These are phyloP conservation scores for Blastobotrys persicus DNA, from an alignment of 1,139 yeast species.

Conservation along the genomic window DNA sequence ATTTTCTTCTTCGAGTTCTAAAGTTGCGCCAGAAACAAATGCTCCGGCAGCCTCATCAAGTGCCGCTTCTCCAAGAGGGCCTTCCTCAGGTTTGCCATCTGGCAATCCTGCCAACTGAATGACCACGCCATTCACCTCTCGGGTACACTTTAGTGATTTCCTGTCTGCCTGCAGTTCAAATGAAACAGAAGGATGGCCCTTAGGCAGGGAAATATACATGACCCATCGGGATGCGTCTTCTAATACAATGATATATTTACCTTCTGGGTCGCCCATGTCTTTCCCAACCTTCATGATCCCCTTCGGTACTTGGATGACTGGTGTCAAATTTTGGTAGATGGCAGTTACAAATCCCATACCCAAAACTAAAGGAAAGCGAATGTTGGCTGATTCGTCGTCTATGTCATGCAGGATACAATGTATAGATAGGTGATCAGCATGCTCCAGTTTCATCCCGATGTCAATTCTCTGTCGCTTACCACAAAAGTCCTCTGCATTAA, in stretches of 20 bases:
- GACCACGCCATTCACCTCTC: conserved; percentile 46
- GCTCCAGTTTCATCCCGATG: conserved; percentile 22
- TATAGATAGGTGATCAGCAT: conserved; percentile 43
- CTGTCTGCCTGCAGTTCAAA: neutral
- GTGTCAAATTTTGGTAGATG: conserved; percentile 60
- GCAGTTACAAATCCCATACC: conserved; percentile 79
- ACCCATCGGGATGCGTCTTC: conserved; percentile 55
- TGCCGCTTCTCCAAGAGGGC: conserved; percentile 16
- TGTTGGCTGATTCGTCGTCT: conserved; percentile 53
- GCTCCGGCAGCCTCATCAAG: conserved; percentile 51
- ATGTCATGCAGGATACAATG: conserved; percentile 27
- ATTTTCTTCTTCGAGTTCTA: conserved; percentile 37
- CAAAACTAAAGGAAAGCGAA: conserved; percentile 48
- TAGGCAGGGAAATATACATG: conserved; percentile 54
- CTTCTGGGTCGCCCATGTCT: conserved; percentile 20
- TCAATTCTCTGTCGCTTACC: conserved; percentile 22
- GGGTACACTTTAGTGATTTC: conserved; percentile 1
- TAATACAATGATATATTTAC: conserved; percentile 45
- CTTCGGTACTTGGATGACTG: conserved; percentile 51
- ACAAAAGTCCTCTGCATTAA: conserved; percentile 35
- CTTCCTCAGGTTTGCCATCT: conserved; percentile 12
- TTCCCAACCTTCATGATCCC: conserved; percentile 53
- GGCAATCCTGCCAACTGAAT: conserved; percentile 48
- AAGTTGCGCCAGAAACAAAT: conserved; percentile 44
- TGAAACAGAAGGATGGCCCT: conserved; percentile 26